A percentile compares a stretch with the other conserved stretches of the same genome.
phyloP scores from a whole-genome alignment of 108 stramenopile species.

The Fragilaria radians region DNA sequence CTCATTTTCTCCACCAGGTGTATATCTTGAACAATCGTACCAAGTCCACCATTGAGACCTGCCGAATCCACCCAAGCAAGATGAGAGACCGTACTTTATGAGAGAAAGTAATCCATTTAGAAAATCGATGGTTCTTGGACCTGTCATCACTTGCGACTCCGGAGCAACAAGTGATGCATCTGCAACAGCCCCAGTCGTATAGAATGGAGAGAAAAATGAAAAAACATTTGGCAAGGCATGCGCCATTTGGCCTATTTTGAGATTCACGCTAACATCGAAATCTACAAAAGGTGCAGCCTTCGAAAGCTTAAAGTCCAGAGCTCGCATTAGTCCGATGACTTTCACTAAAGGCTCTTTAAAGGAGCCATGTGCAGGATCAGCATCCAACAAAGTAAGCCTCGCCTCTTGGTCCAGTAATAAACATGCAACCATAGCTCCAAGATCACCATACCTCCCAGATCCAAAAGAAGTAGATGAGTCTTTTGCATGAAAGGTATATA shows the following conservation, averaged over 20 bases:
- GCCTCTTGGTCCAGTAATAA: conserved; percentile 53
- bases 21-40: no score
- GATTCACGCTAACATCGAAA: conserved; percentile 10
- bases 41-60: no score
- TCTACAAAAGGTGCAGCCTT: conserved; percentile 1
- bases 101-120: neutral
- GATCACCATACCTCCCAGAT: conserved; percentile 51
- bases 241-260: conserved; percentile 35
- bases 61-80: neutral
- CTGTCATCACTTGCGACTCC: neutral
- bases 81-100: neutral
- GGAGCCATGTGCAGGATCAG: conserved; percentile 34
- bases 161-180: neutral
- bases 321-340: conserved; percentile 26
- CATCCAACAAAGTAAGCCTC: conserved; percentile 34
- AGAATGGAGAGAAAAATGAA: conserved; percentile 39
- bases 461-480: conserved; percentile 35
- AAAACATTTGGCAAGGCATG: conserved; percentile 39
- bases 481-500: conserved; percentile 10
- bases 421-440: conserved; percentile 53
- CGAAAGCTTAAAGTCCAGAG: conserved; percentile 16
- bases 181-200: neutral
- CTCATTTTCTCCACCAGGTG: no score
- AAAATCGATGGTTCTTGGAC: neutral
- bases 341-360: conserved; percentile 26